phyloP scores from a whole-genome alignment of 495 filamentous ascomycete species.

The Daldinia vernicosa region DNA sequence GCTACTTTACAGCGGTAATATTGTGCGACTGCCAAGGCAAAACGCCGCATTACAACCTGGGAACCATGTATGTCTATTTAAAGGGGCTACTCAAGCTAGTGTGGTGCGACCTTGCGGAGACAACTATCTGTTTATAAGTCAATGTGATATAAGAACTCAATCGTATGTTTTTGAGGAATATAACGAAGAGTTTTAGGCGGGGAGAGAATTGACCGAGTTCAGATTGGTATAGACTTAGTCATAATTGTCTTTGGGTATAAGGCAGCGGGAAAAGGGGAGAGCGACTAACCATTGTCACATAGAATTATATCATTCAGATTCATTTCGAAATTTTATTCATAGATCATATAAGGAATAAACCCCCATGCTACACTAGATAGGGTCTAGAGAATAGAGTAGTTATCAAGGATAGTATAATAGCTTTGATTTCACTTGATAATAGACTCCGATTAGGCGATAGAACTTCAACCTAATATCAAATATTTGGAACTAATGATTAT shows the following conservation, averaged over 20 bases:
- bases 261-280: background rate
- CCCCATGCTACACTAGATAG: no score
- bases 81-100: background rate
- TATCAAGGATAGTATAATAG: no score
- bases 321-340: no score
- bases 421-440: no score
- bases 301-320: no score
- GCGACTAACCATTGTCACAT: background rate
- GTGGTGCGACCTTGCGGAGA: background rate
- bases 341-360: no score
- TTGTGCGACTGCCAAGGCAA: background rate
- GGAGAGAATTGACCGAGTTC: background rate
- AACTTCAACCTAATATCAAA: no score
- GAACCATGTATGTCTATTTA: conserved; percentile 7
- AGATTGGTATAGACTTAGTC: background rate
- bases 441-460: no score
- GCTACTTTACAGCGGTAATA: background rate
- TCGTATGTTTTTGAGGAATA: background rate
- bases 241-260: background rate
- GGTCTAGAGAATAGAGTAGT: no score
- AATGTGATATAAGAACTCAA: background rate
- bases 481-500: no score
- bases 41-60: background rate
- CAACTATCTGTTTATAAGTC: conserved; percentile 1
- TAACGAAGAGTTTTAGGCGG: background rate